Percentiles rank a stretch among this genome's conserved stretches.
These are phyloP conservation scores for Globisporangium iwayamae DNA, from an alignment of 352 stramenopile species.

Conservation along the genomic window DNA sequence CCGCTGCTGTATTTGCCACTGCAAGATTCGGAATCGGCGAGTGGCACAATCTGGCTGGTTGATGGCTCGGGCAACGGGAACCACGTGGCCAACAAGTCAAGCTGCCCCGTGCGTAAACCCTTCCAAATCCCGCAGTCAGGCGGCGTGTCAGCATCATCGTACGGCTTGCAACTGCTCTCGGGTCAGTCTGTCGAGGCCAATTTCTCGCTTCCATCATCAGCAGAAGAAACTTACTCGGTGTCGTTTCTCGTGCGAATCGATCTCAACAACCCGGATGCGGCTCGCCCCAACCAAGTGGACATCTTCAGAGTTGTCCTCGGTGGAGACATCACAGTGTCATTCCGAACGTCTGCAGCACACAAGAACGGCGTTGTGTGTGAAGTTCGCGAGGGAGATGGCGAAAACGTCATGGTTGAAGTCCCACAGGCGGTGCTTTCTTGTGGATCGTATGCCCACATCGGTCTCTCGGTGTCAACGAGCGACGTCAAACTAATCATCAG, in stretches of 20 bases:
- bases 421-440: background rate
- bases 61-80: slow-evolving; percentile 51
- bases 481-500: slow-evolving; percentile 18
- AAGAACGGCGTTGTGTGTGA: slow-evolving; percentile 1
- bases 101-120: slow-evolving; percentile 48
- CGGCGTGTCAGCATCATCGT: slow-evolving; percentile 6
- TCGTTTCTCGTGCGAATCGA: slow-evolving; percentile 52
- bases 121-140: slow-evolving; percentile 38
- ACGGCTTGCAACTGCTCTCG: slow-evolving; percentile 39
- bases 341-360: background rate
- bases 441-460: slow-evolving; percentile 24
- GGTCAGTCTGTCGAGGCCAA: slow-evolving; percentile 12
- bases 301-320: slow-evolving; percentile 20
- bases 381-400: background rate
- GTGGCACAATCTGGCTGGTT: slow-evolving; percentile 22
- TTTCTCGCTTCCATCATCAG: slow-evolving; percentile 16
- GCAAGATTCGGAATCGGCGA: slow-evolving; percentile 37
- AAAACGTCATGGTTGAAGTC: background rate
- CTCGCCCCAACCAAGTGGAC: background rate
- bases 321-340: background rate
- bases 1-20: slow-evolving; percentile 54
- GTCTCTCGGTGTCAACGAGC: background rate
- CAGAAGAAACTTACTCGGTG: slow-evolving; percentile 17
- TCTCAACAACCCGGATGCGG: background rate
- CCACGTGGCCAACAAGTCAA: slow-evolving; percentile 27